These are phyloP conservation scores for Afroboletus lepidellus DNA, from an alignment of 1,284 basidiomycete genomes.

Conservation along the genomic window DNA sequence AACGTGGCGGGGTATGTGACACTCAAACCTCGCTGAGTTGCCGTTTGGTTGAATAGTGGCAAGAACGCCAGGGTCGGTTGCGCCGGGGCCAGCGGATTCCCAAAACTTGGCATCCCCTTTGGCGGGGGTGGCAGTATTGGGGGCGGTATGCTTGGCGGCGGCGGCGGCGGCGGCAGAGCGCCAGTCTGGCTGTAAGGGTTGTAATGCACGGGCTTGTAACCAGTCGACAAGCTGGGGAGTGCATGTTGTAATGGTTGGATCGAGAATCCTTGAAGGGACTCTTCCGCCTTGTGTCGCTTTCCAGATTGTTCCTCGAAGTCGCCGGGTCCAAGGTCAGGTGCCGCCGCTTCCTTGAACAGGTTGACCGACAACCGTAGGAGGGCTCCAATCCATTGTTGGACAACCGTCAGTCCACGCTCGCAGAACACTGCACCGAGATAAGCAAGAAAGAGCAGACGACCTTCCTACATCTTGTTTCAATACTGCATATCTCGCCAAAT, in stretches of 20 bases:
- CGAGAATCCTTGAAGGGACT: constrained; percentile 31
- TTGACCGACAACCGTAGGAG: constrained; percentile 42
- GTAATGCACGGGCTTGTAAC: constrained; percentile 30
- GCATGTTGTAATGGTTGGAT: constrained; percentile 34
- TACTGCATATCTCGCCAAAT: constrained; percentile 15
- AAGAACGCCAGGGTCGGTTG: constrained; percentile 60
- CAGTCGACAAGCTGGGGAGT: constrained; percentile 19
- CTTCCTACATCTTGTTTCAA: constrained; percentile 46
- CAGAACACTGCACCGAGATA: constrained; percentile 65
- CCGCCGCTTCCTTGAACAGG: constrained; percentile 20
- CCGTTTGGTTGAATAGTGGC: constrained; percentile 70
- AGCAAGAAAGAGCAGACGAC: constrained; percentile 55
- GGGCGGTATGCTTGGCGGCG: constrained; percentile 27
- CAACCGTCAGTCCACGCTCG: constrained; percentile 50
- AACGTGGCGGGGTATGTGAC: constrained; percentile 60
- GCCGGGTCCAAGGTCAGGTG: constrained; percentile 22
- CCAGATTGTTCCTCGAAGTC: constrained; percentile 33
- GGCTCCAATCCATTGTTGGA: constrained; percentile 58
- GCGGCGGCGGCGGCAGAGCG: constrained; percentile 18
- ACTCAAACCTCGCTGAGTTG: constrained; percentile 57
- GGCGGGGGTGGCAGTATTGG: constrained; percentile 29
- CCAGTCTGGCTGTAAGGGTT: constrained; percentile 32
- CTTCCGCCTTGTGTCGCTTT: constrained; percentile 33
- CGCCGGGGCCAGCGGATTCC: constrained; percentile 57
- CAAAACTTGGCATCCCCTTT: constrained; percentile 27